phyloP scores from a whole-genome alignment of 805 yeast species.

The Wickerhamiella sergipiensis region DNA sequence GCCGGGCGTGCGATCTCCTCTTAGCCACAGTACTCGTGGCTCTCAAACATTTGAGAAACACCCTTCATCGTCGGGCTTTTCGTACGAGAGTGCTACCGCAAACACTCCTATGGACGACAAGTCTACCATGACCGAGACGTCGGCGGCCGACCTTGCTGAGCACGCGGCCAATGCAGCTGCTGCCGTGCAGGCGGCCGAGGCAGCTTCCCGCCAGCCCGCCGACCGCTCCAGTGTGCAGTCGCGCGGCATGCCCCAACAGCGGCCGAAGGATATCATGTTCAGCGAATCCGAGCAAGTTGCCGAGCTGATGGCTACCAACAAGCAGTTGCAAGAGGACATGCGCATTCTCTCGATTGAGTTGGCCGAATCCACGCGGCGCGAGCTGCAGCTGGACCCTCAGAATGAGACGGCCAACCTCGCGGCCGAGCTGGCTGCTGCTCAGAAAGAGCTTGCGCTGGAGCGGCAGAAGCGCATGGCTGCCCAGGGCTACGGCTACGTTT shows the following conservation, averaged over 20 bases:
- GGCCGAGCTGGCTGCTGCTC: slow-evolving; percentile 17
- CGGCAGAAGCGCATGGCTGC: slow-evolving; percentile 21
- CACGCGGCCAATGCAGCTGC: neutral
- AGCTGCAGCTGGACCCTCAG: slow-evolving; percentile 18
- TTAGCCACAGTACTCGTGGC: neutral
- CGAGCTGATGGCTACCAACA: slow-evolving; percentile 14
- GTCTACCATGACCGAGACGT: neutral
- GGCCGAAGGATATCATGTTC: neutral
- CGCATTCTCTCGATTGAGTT: slow-evolving; percentile 25
- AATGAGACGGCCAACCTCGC: slow-evolving; percentile 2
- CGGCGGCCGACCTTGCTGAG: neutral
- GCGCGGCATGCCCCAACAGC: neutral
- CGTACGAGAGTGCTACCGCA: neutral
- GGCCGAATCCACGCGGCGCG: slow-evolving; percentile 27
- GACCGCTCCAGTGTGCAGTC: neutral
- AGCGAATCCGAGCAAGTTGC: slow-evolving; percentile 1
- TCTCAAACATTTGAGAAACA: neutral
- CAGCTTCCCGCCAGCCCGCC: neutral
- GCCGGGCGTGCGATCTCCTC: neutral
- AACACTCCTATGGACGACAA: neutral
- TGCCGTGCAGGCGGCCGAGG: neutral
- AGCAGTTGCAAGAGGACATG: slow-evolving; percentile 21
- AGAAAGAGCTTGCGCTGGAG: slow-evolving; percentile 22
- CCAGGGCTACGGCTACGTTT: slow-evolving; percentile 10
- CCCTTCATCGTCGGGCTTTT: neutral